Evolutionary conservation across 805 yeast genomes (phyloP).

Genomic region (Candida nonsorbophila): DNA sequence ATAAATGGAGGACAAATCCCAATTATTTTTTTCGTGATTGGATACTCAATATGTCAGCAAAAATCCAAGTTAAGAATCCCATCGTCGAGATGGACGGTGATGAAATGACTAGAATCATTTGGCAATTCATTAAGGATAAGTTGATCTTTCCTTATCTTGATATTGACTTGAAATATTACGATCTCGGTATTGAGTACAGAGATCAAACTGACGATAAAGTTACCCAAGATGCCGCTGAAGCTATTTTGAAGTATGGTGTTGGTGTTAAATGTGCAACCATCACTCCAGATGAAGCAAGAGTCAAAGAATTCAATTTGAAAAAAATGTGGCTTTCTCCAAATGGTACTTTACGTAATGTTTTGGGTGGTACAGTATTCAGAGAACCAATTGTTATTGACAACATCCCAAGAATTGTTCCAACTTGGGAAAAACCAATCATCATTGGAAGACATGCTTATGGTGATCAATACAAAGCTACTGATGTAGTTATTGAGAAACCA

Average conservation of each 20-base stretch:
- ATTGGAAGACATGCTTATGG: slow-evolving; percentile 98
- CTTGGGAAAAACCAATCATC: slow-evolving; percentile 93
- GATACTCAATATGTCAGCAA: slow-evolving; percentile 17
- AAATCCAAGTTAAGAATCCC: slow-evolving; percentile 80
- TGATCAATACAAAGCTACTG: slow-evolving; percentile 94
- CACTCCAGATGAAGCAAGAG: slow-evolving; percentile 97
- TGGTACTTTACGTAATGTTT: slow-evolving; percentile 92
- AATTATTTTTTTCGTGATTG: background rate
- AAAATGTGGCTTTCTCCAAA: slow-evolving; percentile 98
- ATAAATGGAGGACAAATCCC: background rate
- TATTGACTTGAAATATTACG: slow-evolving; percentile 87
- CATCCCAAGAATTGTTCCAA: slow-evolving; percentile 83
- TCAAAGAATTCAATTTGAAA: slow-evolving; percentile 82
- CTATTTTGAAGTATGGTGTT: slow-evolving; percentile 82
- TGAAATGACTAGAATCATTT: slow-evolving; percentile 95
- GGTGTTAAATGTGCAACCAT: slow-evolving; percentile 98
- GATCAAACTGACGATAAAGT: slow-evolving; percentile 86
- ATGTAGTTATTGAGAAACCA: slow-evolving; percentile 69
- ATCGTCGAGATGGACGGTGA: slow-evolving; percentile 97
- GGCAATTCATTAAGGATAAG: slow-evolving; percentile 85
- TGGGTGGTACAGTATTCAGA: slow-evolving; percentile 95
- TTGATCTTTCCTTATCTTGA: slow-evolving; percentile 82
- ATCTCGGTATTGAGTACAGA: slow-evolving; percentile 79
- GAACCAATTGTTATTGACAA: slow-evolving; percentile 90
- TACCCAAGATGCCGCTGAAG: slow-evolving; percentile 84